Evolutionary conservation across 768 basidiomycete species (phyloP), one percentile per base, ranked within the genome.

Genomic region (Tephrocybe sp.): DNA sequence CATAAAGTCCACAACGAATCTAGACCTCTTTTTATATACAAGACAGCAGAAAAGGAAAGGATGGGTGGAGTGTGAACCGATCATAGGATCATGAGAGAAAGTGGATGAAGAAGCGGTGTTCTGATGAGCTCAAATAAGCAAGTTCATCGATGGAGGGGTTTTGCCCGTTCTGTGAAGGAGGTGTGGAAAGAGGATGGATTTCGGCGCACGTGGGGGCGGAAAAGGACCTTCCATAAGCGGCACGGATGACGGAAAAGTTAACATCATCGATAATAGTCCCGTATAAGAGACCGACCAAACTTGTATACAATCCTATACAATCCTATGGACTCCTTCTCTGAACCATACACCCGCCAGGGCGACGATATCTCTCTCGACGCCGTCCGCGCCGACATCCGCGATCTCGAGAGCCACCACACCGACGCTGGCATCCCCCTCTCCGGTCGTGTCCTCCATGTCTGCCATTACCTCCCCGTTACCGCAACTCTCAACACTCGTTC

Each of bases 381-480:
- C 62, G 84, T 97, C 61, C 83, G 88, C 39, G 77, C 77, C 4
- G 83, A 88, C 56, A 86, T 97, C 47, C 68, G 64, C 28, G 69
- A 74, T 8, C 85, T 95, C 63, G 89, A 96, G 69, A 77, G 77
- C 0, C 77, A 87, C 47, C 88, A 89, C 66, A 72, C 70, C 46
- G 78, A 79, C 1, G 81, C 86, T 49, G 87, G 84, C 35, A 81
- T 88, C 47, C 75, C 81, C 1, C 80, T 97, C 35, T 87, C 87
- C 4, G 95, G 94, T 1, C 82, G 95, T 35, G 89, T 97, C 65
- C 80, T 98, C 60, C 95, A 96, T 59, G 86, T 97, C 55, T 88
- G 84, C 70, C 92, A 94, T 68, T 90, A 93, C 63, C 84, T 95
- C 47, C 92, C 92, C 53, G 76, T 94, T 62, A 72, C 77, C 39